phyloP scores from a whole-genome alignment of 768 basidiomycete genomes.

The Basidioascus undulatus region DNA sequence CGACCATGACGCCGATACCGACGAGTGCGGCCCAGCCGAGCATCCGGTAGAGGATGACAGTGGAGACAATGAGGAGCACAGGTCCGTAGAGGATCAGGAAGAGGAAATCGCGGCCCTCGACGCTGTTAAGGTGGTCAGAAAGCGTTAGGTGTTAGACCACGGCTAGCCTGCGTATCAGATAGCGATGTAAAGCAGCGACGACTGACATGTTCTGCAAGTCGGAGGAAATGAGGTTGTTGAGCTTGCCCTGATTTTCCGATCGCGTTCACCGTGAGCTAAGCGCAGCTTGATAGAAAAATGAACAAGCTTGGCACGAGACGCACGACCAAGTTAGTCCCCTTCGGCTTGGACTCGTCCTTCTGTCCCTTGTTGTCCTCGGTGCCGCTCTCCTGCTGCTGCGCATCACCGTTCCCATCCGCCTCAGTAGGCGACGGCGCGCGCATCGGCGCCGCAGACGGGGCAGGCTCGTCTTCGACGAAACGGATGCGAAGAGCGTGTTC shows the following conservation, averaged over 20 bases:
- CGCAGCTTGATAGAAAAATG: no score
- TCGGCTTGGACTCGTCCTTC: slow-evolving; percentile 6
- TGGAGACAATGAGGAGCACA: slow-evolving; percentile 16
- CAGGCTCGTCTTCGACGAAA: slow-evolving; percentile 16
- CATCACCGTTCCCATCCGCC: background rate
- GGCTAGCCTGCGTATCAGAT: no score
- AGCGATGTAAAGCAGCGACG: no score
- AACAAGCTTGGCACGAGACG: no score
- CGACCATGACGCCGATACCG: slow-evolving; percentile 16
- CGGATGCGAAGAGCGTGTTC: slow-evolving; percentile 19
- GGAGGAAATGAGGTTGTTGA: slow-evolving; percentile 19
- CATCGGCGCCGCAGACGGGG: background rate
- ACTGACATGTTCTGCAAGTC: slow-evolving; percentile 19
- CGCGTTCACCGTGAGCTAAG: slow-evolving; percentile 1
- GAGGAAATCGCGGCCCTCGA: slow-evolving; percentile 17
- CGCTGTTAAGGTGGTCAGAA: no score
- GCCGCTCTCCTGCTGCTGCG: background rate
- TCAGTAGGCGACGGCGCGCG: slow-evolving; percentile 6
- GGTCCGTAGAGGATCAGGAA: slow-evolving; percentile 16
- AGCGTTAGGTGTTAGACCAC: no score
- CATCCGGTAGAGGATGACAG: slow-evolving; percentile 17
- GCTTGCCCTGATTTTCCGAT: slow-evolving; percentile 15
- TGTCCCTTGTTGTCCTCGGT: slow-evolving; percentile 4
- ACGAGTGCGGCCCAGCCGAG: slow-evolving; percentile 19
- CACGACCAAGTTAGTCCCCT: slow-evolving; percentile 5